These are phyloP conservation scores for Aspergillus sp. DNA, from an alignment of 2,329 filamentous ascomycete species.

Conservation along the genomic window DNA sequence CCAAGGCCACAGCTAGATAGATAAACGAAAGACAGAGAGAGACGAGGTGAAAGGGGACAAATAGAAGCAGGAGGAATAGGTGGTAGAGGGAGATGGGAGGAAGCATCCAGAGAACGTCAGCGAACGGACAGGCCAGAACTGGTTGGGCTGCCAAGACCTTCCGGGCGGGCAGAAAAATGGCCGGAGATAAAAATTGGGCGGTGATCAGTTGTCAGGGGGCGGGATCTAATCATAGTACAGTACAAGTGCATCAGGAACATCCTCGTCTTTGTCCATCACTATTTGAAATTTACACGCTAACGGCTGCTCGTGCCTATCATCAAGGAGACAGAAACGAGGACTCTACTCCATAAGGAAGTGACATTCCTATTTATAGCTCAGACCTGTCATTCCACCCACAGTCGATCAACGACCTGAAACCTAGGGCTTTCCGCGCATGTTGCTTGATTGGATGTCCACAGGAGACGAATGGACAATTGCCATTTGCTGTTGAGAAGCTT, in stretches of 20 bases:
- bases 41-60: conserved; percentile 10
- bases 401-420: too few species aligned
- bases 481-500: not conserved
- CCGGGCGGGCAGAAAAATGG: not conserved
- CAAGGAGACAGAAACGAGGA: too few species aligned
- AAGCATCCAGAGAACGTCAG: not conserved
- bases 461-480: not conserved
- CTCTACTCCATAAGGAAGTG: too few species aligned
- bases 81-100: conserved; percentile 10
- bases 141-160: not conserved
- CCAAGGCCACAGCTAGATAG: conserved; percentile 15
- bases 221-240: not conserved
- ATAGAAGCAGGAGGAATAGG: conserved; percentile 11
- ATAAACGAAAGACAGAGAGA: conserved; percentile 11
- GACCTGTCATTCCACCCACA: not conserved
- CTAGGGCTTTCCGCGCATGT: too few species aligned
- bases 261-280: not conserved
- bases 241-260: not conserved
- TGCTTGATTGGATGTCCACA: not conserved
- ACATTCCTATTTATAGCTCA: too few species aligned
- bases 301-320: not conserved
- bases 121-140: not conserved
- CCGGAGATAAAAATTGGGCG: not conserved
- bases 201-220: not conserved
- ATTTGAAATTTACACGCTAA: not conserved